A percentile compares a stretch with the other conserved stretches of the same genome.
phyloP scores from a whole-genome alignment of 2,329 filamentous ascomycete species.

The Scopulariopsis brevicaulis region DNA sequence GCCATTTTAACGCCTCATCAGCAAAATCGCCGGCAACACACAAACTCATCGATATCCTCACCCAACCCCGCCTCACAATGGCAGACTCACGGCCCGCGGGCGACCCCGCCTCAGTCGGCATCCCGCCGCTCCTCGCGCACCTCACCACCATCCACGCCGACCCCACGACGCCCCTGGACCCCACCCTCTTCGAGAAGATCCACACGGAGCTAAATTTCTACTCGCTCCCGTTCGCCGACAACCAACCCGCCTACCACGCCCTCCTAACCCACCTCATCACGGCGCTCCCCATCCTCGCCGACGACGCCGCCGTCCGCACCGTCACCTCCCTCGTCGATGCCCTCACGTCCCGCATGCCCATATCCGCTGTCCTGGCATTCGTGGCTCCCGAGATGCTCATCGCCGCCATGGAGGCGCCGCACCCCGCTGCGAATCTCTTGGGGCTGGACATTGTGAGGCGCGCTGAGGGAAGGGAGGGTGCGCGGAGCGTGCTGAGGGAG shows the following conservation, averaged over 20 bases:
- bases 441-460: conserved; percentile 1
- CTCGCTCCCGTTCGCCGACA: conserved; percentile 1
- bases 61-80: neutral
- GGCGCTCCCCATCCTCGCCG: neutral
- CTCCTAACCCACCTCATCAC: conserved; percentile 3
- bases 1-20: neutral
- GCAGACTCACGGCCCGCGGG: neutral
- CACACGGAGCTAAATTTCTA: conserved; percentile 1
- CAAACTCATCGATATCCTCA: neutral
- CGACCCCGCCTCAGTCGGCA: conserved; percentile 3
- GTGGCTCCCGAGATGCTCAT: neutral
- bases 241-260: conserved; percentile 1
- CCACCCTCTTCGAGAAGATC: conserved; percentile 2
- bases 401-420: conserved; percentile 1
- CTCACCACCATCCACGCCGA: neutral
- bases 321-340: conserved; percentile 2
- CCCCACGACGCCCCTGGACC: neutral
- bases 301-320: conserved; percentile 1
- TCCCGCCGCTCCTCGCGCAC: conserved; percentile 3
- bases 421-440: conserved; percentile 2
- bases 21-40: neutral
- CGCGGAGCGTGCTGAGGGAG: neutral
- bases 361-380: conserved; percentile 1
- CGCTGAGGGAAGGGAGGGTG: conserved; percentile 1
- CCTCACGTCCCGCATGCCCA: conserved; percentile 2